Conservation (phyloP, 176 grass and related monocot genomes). For the Aegilops tauschii region DNA sequence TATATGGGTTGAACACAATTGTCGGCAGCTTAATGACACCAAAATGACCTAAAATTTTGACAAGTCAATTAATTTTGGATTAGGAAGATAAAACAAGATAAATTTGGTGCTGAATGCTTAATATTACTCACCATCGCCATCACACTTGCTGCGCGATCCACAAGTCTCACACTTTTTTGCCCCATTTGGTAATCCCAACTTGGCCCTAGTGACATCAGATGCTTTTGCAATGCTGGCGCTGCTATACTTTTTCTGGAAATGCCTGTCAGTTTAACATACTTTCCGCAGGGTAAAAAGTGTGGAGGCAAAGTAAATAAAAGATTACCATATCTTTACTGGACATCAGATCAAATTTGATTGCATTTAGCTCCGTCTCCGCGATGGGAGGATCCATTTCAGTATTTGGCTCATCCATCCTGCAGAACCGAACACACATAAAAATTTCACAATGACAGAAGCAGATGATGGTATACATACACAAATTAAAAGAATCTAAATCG, state of each 20-base stretch:
- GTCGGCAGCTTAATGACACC: slow-evolving; percentile 64
- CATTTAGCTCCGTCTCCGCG: slow-evolving; percentile 29
- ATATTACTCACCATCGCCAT: slow-evolving; percentile 64
- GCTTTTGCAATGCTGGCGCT: slow-evolving; percentile 47
- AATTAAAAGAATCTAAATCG: not conserved
- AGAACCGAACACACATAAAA: not conserved
- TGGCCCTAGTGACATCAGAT: slow-evolving; percentile 73
- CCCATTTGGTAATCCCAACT: slow-evolving; percentile 72
- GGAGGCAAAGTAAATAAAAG: not conserved
- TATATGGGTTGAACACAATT: slow-evolving; percentile 67
- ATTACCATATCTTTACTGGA: slow-evolving; percentile 71
- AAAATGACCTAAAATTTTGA: slow-evolving; percentile 62
- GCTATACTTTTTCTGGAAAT: slow-evolving; percentile 76
- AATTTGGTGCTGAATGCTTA: not conserved
- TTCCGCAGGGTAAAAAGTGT: not conserved
- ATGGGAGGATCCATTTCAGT: slow-evolving; percentile 22
- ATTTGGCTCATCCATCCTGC: slow-evolving; percentile 53
- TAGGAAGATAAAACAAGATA: not conserved
- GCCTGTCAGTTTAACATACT: not conserved
- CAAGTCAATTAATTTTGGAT: slow-evolving; percentile 16
- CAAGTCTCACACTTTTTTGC: slow-evolving; percentile 61
- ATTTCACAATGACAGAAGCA: slow-evolving; percentile 23
- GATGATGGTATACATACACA: not conserved
- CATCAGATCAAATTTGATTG: slow-evolving; percentile 73
- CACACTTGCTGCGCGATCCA: slow-evolving; percentile 46